A percentile compares a stretch with the other conserved stretches of the same genome.
These are phyloP conservation scores for Tricholoma bakamatsutake DNA, from an alignment of 768 basidiomycete species.

Conservation along the genomic window DNA sequence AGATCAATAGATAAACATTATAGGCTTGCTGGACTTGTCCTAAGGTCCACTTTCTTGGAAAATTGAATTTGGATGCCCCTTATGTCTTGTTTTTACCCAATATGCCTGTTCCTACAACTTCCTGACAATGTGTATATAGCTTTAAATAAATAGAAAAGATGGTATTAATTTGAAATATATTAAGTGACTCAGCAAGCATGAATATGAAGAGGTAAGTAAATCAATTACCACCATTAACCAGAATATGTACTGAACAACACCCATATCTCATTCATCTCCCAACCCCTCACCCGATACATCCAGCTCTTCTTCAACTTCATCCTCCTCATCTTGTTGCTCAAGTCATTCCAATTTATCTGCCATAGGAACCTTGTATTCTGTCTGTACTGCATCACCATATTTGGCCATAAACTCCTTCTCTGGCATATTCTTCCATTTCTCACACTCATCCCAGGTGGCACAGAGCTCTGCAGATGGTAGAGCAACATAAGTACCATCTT, in stretches of 20 bases:
- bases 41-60: background rate
- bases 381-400: background rate
- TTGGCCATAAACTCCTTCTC: no score
- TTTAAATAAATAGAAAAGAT: no score
- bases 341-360: constrained; percentile 11
- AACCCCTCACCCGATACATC: background rate
- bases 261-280: background rate
- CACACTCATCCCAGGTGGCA: background rate
- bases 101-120: no score
- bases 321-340: background rate
- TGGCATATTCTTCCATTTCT: constrained; percentile 10
- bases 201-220: background rate
- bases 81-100: background rate
- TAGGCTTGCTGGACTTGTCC: no score
- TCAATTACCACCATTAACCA: background rate
- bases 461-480: constrained; percentile 10
- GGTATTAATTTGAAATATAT: no score
- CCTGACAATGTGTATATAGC: background rate
- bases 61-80: background rate
- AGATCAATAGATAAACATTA: background rate
- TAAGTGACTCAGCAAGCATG: background rate
- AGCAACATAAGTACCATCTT: constrained; percentile 9
- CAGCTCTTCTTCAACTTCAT: background rate
- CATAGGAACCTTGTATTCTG: no score
- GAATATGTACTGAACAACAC: background rate